Conservation (phyloP, 352 stramenopile species). For the Phytopythium ostracodes region DNA sequence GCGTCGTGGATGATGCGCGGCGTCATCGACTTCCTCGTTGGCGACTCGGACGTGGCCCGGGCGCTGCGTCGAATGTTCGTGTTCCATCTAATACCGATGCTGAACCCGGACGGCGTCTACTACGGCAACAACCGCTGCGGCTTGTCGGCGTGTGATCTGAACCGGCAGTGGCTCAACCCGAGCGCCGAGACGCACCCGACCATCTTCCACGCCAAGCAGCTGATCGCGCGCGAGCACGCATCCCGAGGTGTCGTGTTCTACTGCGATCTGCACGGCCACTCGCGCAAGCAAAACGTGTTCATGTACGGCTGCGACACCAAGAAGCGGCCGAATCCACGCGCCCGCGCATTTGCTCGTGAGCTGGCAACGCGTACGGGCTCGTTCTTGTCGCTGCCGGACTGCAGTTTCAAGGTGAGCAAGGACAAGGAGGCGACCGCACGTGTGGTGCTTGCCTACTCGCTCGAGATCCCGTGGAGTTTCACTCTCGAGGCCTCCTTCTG, state of each 20-base stretch:
- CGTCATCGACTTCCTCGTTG: conserved; percentile 87
- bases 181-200: conserved; percentile 76
- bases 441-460: conserved; percentile 77
- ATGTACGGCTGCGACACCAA: conserved; percentile 94
- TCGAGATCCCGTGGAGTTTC: conserved; percentile 75
- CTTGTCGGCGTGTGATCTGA: conserved; percentile 80
- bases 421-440: conserved; percentile 79
- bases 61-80: conserved; percentile 86
- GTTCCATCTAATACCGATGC: conserved; percentile 91
- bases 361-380: conserved; percentile 3
- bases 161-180: conserved; percentile 86
- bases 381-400: conserved; percentile 62
- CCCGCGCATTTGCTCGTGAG: conserved; percentile 63
- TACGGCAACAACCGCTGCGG: conserved; percentile 91
- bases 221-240: conserved; percentile 57
- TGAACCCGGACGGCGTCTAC: conserved; percentile 94
- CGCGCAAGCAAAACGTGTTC: conserved; percentile 93
- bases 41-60: conserved; percentile 46
- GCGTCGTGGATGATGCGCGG: conserved; percentile 94
- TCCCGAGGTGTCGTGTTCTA: conserved; percentile 75
- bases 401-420: conserved; percentile 79
- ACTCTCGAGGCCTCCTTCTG: conserved; percentile 89
- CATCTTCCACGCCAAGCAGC: conserved; percentile 81
- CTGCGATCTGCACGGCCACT: conserved; percentile 92
- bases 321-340: conserved; percentile 67